Evolutionary conservation across 768 basidiomycete species (phyloP).

Genomic region (Lactarius pseudohatsudake): DNA sequence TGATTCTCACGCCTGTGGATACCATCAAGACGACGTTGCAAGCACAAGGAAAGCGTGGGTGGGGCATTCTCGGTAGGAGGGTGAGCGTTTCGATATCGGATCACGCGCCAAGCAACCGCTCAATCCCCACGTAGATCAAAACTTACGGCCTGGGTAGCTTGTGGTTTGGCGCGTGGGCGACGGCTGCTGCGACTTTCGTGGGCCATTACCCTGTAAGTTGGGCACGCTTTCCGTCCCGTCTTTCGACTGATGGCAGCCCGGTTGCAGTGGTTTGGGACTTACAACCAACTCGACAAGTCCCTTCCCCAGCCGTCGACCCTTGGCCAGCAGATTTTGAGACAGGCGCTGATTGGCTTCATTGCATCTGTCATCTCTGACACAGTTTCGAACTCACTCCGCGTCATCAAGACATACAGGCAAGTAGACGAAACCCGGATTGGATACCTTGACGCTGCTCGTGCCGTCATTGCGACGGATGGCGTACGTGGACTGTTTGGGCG

Average conservation of each 20-base stretch:
- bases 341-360: slow-evolving; percentile 88
- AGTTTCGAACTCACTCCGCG: slow-evolving; percentile 83
- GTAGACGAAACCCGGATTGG: slow-evolving; percentile 80
- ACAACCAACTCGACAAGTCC: slow-evolving; percentile 70
- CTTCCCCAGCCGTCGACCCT: slow-evolving; percentile 58
- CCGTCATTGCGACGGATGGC: slow-evolving; percentile 76
- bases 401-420: slow-evolving; percentile 95
- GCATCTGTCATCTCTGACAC: slow-evolving; percentile 87
- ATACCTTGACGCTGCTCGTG: slow-evolving; percentile 74
- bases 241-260: not conserved
- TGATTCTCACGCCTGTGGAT: slow-evolving; percentile 91
- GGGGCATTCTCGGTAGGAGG: slow-evolving; percentile 62
- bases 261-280: slow-evolving; percentile 76
- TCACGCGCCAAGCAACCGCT: not conserved
- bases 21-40: slow-evolving; percentile 96
- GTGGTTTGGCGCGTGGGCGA: slow-evolving; percentile 92
- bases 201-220: slow-evolving; percentile 75
- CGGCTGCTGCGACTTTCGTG: slow-evolving; percentile 90
- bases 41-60: slow-evolving; percentile 76
- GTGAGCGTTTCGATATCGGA: slow-evolving; percentile 39
- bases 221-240: slow-evolving; percentile 28
- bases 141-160: slow-evolving; percentile 73
- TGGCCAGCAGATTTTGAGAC: slow-evolving; percentile 63
- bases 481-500: slow-evolving; percentile 80
- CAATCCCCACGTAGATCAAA: slow-evolving; percentile 49